Base-by-base conservation (phyloP, 2,329 filamentous ascomycete genomes). In the Albophoma yamanashiensis region DNA sequence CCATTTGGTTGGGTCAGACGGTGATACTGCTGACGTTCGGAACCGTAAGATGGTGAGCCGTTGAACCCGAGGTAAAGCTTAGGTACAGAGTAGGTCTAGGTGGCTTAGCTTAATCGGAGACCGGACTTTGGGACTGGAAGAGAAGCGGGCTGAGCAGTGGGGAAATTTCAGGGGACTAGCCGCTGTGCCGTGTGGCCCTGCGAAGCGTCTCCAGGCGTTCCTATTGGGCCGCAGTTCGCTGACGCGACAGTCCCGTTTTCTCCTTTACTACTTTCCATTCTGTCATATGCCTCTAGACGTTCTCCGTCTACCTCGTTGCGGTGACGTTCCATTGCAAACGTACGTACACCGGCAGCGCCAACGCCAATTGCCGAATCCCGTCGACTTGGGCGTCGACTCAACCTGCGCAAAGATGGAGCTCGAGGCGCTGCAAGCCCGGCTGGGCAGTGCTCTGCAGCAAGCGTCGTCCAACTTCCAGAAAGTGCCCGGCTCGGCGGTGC, bases 401-500 rank as follows among this genome's bases (percentile, higher is more conserved):
- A 57, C 15, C 25, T 38, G 39, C 45, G 39, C 27, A 27, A 27
- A 31, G 12, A 89, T 89, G 86, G 86, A 89, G 68, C 75, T 87
- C 59, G 81, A 86, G 68, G 81, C 85, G 68, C 77, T 83, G 40
- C 83, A 87, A 68, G 74, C 64, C 60, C 70, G 68, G 58, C 77
- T 83, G 65, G 67, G 83, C 63, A 76, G 80, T 61, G 72, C 78
- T 61, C 80, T 81, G 65, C 75, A 83, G 55, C 76, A 81, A 62
- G 78, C 82, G 31, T 78, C 79, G 58, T 78, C 84, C 61, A 82
- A 87, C 61, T 95, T 99, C 72, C 92, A 97, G 69, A 91, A 89
- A 70, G 83, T 99, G 45, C 95, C 94, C 38, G 94, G 94, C 58
- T 97, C 93, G 38, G 90, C 93, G 50, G 96, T 99, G 67, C 81